Evolutionary conservation across 352 stramenopile species (phyloP).

Genomic region (Elongisporangium undulatum): DNA sequence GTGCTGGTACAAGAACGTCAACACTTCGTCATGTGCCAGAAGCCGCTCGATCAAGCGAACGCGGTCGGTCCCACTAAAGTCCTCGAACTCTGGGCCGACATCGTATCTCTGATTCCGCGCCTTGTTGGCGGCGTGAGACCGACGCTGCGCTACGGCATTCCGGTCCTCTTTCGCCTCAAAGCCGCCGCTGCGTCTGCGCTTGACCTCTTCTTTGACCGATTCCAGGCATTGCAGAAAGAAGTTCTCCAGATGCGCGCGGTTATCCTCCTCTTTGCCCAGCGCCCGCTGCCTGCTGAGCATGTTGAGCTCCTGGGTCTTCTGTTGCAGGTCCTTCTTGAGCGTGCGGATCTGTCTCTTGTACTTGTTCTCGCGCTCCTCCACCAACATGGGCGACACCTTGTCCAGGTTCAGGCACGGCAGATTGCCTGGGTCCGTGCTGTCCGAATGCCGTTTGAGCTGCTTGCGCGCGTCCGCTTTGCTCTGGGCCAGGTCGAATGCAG

Average conservation of each 20-base stretch:
- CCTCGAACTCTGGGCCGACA: constrained; percentile 33
- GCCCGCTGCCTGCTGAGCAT: constrained; percentile 29
- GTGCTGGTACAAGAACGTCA: constrained; percentile 68
- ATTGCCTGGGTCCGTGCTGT: constrained; percentile 3
- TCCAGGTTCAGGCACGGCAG: constrained; percentile 37
- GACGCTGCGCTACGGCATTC: not conserved
- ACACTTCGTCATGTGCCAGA: constrained; percentile 74
- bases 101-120: constrained; percentile 11
- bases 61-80: constrained; percentile 64
- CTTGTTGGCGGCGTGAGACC: constrained; percentile 8
- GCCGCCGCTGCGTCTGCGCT: constrained; percentile 23
- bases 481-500: constrained; percentile 26
- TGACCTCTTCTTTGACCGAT: constrained; percentile 73
- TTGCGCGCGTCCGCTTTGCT: constrained; percentile 12
- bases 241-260: constrained; percentile 49
- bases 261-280: constrained; percentile 18
- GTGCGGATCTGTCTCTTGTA: constrained; percentile 58
- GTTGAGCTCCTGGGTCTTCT: constrained; percentile 51
- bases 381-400: constrained; percentile 9
- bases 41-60: constrained; percentile 73
- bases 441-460: constrained; percentile 8
- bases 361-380: constrained; percentile 66
- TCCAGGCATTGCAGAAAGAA: constrained; percentile 85
- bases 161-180: constrained; percentile 18
- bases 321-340: constrained; percentile 65